Percentiles rank a stretch among this genome's conserved stretches.
These are phyloP conservation scores for Cystobasidium tubakii DNA, from an alignment of 768 basidiomycete genomes.

Conservation along the genomic window DNA sequence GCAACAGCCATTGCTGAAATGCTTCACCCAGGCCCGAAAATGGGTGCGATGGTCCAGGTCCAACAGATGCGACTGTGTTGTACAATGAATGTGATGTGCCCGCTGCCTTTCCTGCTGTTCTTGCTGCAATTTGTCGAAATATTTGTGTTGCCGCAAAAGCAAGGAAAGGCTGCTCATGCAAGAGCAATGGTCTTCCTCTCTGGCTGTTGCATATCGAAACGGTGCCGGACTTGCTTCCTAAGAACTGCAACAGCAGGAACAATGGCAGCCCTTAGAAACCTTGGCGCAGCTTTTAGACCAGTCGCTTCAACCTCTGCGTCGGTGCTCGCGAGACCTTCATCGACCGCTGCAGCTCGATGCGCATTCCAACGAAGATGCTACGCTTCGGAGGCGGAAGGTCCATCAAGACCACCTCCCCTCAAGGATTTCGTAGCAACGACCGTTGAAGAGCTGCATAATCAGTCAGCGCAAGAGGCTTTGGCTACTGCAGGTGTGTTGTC, in stretches of 20 bases:
- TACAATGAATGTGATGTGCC: too few species aligned
- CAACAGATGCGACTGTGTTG: too few species aligned
- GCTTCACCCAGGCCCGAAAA: too few species aligned
- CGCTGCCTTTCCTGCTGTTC: too few species aligned
- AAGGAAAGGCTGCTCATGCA: too few species aligned
- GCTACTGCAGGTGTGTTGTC: slow-evolving; percentile 51
- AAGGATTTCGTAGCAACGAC: slow-evolving; percentile 45
- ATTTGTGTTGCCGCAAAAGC: too few species aligned
- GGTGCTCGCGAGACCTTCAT: not conserved
- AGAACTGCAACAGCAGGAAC: not conserved
- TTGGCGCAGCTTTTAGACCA: slow-evolving; percentile 4
- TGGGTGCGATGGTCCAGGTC: too few species aligned
- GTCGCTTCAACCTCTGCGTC: slow-evolving; percentile 24
- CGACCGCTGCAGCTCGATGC: slow-evolving; percentile 2
- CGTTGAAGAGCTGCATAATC: slow-evolving; percentile 76
- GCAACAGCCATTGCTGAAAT: not conserved
- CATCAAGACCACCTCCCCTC: slow-evolving; percentile 13
- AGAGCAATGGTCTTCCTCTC: too few species aligned
- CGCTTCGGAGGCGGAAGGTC: slow-evolving; percentile 5
- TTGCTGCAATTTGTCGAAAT: too few species aligned
- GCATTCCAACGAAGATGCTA: not conserved
- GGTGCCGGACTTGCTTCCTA: not conserved
- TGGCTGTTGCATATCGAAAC: not conserved
- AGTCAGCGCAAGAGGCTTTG: slow-evolving; percentile 72
- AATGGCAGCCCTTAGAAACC: slow-evolving; percentile 16